A percentile compares a stretch with the other conserved stretches of the same genome.
These are phyloP conservation scores for Chlorella sp. DNA, from an alignment of 139 green algal genomes.

Conservation along the genomic window DNA sequence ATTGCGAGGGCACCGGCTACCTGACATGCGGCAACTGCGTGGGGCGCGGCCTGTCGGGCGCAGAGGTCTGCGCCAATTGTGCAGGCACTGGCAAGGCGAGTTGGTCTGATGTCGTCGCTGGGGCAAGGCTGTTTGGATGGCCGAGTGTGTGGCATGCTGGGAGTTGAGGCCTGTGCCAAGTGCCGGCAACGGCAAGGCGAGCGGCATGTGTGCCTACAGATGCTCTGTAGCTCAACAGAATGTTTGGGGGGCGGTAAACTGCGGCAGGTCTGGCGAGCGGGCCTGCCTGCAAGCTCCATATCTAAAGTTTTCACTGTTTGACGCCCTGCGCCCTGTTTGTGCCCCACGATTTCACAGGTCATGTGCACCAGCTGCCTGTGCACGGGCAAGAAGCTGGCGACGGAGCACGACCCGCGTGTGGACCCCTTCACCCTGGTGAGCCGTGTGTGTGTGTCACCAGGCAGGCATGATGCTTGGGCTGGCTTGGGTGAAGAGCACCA, in stretches of 20 bases:
- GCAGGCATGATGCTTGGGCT: no score
- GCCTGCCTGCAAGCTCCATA: neutral
- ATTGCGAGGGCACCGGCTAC: constrained; percentile 93
- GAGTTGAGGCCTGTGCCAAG: no score
- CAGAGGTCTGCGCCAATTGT: constrained; percentile 71
- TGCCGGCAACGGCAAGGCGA: no score
- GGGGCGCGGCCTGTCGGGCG: constrained; percentile 58
- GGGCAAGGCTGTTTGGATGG: no score
- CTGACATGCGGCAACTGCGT: constrained; percentile 91
- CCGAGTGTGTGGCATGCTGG: no score
- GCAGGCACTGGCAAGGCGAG: constrained; percentile 81
- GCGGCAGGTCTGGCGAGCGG: no score
- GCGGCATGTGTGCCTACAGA: no score
- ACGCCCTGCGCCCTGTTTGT: neutral
- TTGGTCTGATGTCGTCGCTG: no score
- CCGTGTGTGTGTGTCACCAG: no score
- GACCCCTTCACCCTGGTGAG: constrained; percentile 80
- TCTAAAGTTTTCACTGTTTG: no score
- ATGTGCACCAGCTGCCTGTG: constrained; percentile 98
- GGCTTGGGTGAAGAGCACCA: no score
- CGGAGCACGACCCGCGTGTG: constrained; percentile 93
- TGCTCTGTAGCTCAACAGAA: no score
- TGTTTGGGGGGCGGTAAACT: neutral
- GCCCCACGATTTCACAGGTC: constrained; percentile 53
- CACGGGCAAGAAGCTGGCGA: constrained; percentile 93